These are phyloP conservation scores for Porphyrellus sp. DNA, from an alignment of 1,284 basidiomycete genomes.

Conservation along the genomic window DNA sequence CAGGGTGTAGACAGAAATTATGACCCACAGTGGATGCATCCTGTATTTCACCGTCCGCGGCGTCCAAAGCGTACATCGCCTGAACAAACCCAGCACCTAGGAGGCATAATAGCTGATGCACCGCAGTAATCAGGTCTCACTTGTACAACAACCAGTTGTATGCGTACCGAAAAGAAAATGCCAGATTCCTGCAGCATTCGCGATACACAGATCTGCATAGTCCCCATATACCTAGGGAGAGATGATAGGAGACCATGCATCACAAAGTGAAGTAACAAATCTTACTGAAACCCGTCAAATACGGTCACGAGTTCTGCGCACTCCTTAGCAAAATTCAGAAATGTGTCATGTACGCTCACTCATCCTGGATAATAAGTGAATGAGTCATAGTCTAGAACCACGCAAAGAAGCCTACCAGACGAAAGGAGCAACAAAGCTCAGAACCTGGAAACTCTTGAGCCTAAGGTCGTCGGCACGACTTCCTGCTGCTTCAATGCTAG, in stretches of 20 bases:
- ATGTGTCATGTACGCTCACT: slow-evolving; percentile 48
- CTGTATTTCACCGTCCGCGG: slow-evolving; percentile 78
- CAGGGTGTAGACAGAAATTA: neutral
- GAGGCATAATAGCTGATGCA: slow-evolving; percentile 67
- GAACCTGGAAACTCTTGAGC: slow-evolving; percentile 79
- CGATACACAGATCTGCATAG: slow-evolving; percentile 82
- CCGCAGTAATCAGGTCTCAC: slow-evolving; percentile 1
- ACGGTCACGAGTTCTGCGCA: slow-evolving; percentile 69
- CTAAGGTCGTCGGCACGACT: slow-evolving; percentile 46
- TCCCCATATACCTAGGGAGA: slow-evolving; percentile 66
- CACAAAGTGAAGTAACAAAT: neutral
- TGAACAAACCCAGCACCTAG: slow-evolving; percentile 84
- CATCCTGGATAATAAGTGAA: slow-evolving; percentile 52
- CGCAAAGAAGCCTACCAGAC: slow-evolving; percentile 62
- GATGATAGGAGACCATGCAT: slow-evolving; percentile 4
- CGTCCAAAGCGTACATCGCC: slow-evolving; percentile 85
- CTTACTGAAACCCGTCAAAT: slow-evolving; percentile 78
- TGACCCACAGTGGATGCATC: slow-evolving; percentile 44
- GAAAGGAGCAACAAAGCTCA: slow-evolving; percentile 83
- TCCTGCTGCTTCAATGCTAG: slow-evolving; percentile 49
- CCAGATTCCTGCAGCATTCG: slow-evolving; percentile 91
- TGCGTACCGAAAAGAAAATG: slow-evolving; percentile 83
- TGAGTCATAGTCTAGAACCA: neutral
- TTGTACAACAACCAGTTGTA: neutral
- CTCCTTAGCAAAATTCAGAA: slow-evolving; percentile 10